phyloP scores from a whole-genome alignment of 2,329 filamentous ascomycete genomes.

The Coleophoma eucalyptorum region DNA sequence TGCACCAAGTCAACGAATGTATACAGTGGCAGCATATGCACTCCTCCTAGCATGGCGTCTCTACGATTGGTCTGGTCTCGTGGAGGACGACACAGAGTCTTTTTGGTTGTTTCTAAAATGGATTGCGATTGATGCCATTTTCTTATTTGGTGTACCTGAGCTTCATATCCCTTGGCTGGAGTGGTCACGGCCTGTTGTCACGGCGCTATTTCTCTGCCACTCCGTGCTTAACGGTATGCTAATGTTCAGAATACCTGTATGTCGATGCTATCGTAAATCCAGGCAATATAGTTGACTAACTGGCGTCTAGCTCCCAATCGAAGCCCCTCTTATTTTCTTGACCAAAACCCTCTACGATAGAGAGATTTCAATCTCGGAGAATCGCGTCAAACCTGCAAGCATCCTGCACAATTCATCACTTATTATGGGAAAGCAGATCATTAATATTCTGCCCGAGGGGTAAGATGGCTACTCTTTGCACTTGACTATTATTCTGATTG shows the following conservation, averaged over 20 bases:
- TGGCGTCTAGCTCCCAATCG: conserved; percentile 60
- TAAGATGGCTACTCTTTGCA: conserved; percentile 31
- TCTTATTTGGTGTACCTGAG: conserved; percentile 81
- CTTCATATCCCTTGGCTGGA: conserved; percentile 96
- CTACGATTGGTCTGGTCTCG: conserved; percentile 77
- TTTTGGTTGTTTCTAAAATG: conserved; percentile 92
- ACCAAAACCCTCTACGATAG: conserved; percentile 85
- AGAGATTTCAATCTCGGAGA: conserved; percentile 90
- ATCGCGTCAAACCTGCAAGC: conserved; percentile 80
- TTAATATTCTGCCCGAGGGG: conserved; percentile 96
- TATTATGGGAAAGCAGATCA: conserved; percentile 94
- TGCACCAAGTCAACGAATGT: conserved; percentile 86
- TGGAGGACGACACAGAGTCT: conserved; percentile 82
- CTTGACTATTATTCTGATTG: conserved; percentile 2
- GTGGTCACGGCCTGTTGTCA: conserved; percentile 73
- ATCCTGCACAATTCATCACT: conserved; percentile 91
- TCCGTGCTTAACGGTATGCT: conserved; percentile 74
- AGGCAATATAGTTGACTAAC: conserved; percentile 8
- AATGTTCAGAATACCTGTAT: conserved; percentile 85
- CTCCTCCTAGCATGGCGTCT: conserved; percentile 76
- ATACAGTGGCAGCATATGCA: conserved; percentile 76
- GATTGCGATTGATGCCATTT: conserved; percentile 80
- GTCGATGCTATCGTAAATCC: conserved; percentile 23
- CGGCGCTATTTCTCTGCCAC: conserved; percentile 68
- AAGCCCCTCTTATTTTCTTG: conserved; percentile 67